Base-by-base conservation (phyloP, 1,139 yeast genomes). In the Blastobotrys buckinghamii region DNA sequence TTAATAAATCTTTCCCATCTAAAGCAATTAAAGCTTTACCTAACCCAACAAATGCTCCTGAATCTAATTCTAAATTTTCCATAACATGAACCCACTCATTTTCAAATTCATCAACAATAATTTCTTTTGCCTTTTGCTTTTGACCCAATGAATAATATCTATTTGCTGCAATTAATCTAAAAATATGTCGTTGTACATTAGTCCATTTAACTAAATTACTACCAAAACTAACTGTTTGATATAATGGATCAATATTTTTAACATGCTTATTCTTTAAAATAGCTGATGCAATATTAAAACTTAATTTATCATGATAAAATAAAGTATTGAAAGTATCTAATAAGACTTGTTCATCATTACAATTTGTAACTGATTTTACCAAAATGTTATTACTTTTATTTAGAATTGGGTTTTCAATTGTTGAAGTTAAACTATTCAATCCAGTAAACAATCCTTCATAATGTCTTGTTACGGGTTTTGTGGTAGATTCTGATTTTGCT, bases 401-500 rank as follows among this genome's bases (percentile, higher is more conserved):
- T 9, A 5, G 27, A 10, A 22, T 22, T 22, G 7, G 24, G 27
- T 22, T 24, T 15, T 16, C 24, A 34, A 12, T 27, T 39, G 33
- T 39, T 20, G 19, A 16, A 29, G 45, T 20, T 47, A 52, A 48
- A 27, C 57, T 50, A 27, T 56, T 56, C 10, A 62, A 56, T 2
- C 64, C 65, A 2, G 56, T 53, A 42, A 62, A 56, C 17, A 62
- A 53, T 20, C 60, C 62, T 44, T 57, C 53, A 45, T 61, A 62
- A 44, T 62, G 66, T 30, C 51, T 54, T 20, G 53, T 40, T 7
- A 61, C 53, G 6, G 61, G 59, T 17, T 47, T 48, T 13, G 42
- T 40, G 27, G 51, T 48, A 22, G 7, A 4, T 17, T 63, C 54
- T 12, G 33, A 10, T 24, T 51, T 50, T 29, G 49, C 48, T 34